Percentiles rank a stretch among this genome's conserved stretches.
Evolutionary conservation across 306 rosid species (phyloP).

Genomic region (Fagus sylvatica): DNA sequence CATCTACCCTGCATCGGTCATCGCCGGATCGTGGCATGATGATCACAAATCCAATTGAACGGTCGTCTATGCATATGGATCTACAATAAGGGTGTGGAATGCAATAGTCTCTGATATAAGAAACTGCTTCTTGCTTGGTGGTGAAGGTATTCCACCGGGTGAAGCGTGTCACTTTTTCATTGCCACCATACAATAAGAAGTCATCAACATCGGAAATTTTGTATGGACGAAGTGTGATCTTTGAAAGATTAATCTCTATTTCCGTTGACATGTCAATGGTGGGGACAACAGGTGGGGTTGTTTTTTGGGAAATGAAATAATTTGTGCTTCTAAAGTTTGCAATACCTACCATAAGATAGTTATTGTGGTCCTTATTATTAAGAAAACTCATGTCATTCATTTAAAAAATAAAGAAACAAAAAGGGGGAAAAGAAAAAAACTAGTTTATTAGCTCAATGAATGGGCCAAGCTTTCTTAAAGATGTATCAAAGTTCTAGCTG

Average conservation of each 20-base stretch:
- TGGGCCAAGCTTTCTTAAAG: neutral
- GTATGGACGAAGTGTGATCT: slow-evolving; percentile 26
- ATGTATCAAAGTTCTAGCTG: neutral
- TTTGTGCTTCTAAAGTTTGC: neutral
- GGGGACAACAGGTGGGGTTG: neutral
- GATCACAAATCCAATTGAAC: too few species aligned
- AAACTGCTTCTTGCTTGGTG: slow-evolving; percentile 26
- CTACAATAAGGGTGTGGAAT: slow-evolving; percentile 14
- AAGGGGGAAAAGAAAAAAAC: neutral
- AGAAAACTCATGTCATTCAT: neutral
- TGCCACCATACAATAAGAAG: slow-evolving; percentile 20
- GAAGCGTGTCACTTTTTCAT: slow-evolving; percentile 24
- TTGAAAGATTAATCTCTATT: neutral
- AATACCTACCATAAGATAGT: too few species aligned
- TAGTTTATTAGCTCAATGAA: neutral
- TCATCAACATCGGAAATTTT: slow-evolving; percentile 25
- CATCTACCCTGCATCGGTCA: too few species aligned
- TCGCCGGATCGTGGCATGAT: too few species aligned
- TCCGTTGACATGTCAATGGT: neutral
- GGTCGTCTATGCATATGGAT: too few species aligned
- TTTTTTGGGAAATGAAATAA: neutral
- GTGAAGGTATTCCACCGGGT: slow-evolving; percentile 31
- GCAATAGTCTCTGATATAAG: slow-evolving; percentile 14
- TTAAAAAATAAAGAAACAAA: neutral
- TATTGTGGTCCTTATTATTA: too few species aligned